phyloP scores from a whole-genome alignment of 176 grass and related monocot genomes.

The Urochloa ruziziensis region DNA sequence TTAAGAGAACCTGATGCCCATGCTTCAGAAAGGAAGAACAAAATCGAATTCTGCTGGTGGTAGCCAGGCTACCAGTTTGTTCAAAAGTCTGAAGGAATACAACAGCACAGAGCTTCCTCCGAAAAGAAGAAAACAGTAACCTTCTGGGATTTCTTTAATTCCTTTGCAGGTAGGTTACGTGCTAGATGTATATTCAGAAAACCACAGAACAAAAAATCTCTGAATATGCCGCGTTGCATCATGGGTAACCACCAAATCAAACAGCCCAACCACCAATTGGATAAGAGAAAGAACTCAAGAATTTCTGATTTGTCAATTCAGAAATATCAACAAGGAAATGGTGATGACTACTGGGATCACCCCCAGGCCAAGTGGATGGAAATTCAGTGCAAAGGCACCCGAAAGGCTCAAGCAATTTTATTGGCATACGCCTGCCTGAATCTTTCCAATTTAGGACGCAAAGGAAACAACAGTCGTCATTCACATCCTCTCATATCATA shows the following conservation, averaged over 20 bases:
- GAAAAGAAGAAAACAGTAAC: neutral
- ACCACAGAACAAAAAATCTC: neutral
- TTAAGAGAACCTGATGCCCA: neutral
- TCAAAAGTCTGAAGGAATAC: neutral
- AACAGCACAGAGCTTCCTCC: neutral
- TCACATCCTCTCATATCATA: conserved; percentile 41
- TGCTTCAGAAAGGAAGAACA: neutral
- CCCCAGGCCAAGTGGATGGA: neutral
- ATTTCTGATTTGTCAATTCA: neutral
- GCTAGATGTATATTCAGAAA: neutral
- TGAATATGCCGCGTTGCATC: neutral
- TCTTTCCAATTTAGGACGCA: neutral
- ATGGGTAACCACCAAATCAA: neutral
- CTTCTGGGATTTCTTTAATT: neutral
- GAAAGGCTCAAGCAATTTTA: conserved; percentile 11
- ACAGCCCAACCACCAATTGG: neutral
- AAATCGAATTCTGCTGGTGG: neutral
- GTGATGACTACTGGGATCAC: neutral
- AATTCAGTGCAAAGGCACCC: conserved; percentile 13
- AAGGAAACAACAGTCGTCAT: conserved; percentile 21
- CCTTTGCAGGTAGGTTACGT: neutral
- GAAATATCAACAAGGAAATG: neutral
- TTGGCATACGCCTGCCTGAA: conserved; percentile 20
- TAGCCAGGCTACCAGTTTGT: neutral
- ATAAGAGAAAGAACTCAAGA: neutral